Base-by-base conservation (phyloP, 768 basidiomycete genomes). In the Russula brevipes region DNA sequence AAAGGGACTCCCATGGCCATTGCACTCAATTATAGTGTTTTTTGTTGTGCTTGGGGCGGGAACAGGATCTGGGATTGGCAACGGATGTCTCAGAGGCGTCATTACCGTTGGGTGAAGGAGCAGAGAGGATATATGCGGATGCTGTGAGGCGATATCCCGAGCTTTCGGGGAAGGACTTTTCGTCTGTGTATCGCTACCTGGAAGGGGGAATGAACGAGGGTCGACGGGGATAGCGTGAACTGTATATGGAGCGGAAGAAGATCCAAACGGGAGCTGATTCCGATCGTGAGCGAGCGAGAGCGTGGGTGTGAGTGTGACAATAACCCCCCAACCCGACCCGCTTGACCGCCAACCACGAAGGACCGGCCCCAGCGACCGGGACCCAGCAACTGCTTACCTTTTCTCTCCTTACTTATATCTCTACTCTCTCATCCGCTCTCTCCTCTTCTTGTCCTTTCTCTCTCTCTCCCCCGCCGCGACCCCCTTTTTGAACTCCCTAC, bases 41-140 rank as follows among this genome's bases (percentile, higher is more conserved):
- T 46, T 63, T 51, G 44, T 54, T 64, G 39, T 47, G 12, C 50
- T 12, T 31, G 45, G 33, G 41, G 55, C 50, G 9, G 36, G 10
- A 30, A 9, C 64, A 94, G 91, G 93, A 96, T 71, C 85, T 96
- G 85, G 83, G 87, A 50, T 81, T 95, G 36, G 94, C 92, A 1
- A 82, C 77, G 35, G 78, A 85, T 58, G 81, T 88, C 10, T 90
- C 85, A 16, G 72, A 73, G 38, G 73, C 78, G 17, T 72, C 77
- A 4, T 71, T 91, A 60, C 88, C 88, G 16, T 74, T 94, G 5
- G 91, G 86, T 16, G 74, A 80, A 62, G 81, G 82, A 4, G 89
- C 90, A 8, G 78, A 82, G 68, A 72, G 74, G 2, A 71, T 94
- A 33, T 95, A 95, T 72, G 73, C 73, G 5, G 74, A 78, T 33